Evolutionary conservation across 2,329 filamentous ascomycete genomes (phyloP).

Genomic region (Elsinoe australis): DNA sequence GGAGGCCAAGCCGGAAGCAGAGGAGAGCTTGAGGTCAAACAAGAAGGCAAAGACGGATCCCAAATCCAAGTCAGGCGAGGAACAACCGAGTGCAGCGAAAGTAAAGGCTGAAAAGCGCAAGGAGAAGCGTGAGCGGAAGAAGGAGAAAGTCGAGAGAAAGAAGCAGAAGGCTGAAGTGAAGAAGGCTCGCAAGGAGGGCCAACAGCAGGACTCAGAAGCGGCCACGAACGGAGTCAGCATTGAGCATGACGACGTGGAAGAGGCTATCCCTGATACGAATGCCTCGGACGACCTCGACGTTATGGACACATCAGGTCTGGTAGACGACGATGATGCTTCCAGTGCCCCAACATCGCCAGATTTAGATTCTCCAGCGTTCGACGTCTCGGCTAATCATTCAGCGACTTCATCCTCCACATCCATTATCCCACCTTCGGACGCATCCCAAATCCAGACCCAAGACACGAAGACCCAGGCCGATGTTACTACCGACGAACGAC

Average conservation of each 20-base stretch:
- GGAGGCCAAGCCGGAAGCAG: slow-evolving; percentile 26
- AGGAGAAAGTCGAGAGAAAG: slow-evolving; percentile 34
- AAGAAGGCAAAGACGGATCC: slow-evolving; percentile 40
- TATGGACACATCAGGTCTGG: slow-evolving; percentile 22
- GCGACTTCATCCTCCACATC: slow-evolving; percentile 43
- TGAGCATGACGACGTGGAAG: slow-evolving; percentile 28
- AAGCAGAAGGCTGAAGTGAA: slow-evolving; percentile 34
- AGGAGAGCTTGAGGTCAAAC: slow-evolving; percentile 31
- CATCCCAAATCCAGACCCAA: slow-evolving; percentile 15
- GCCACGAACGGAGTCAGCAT: slow-evolving; percentile 21
- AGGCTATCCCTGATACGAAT: slow-evolving; percentile 22
- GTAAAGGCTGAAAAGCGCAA: slow-evolving; percentile 38
- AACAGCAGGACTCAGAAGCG: slow-evolving; percentile 22
- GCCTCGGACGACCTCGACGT: slow-evolving; percentile 24
- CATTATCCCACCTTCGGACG: slow-evolving; percentile 32
- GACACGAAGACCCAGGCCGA: not conserved
- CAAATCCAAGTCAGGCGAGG: slow-evolving; percentile 22
- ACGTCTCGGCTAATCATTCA: slow-evolving; percentile 34
- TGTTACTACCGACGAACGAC: slow-evolving; percentile 15
- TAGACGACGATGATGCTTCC: slow-evolving; percentile 22
- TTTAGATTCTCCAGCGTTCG: slow-evolving; percentile 35
- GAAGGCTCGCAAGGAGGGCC: slow-evolving; percentile 29
- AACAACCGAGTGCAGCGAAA: slow-evolving; percentile 27
- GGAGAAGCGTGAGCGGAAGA: slow-evolving; percentile 39
- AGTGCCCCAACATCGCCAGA: slow-evolving; percentile 30